Base-by-base conservation (phyloP, 2,329 filamentous ascomycete genomes). In the Fusarium lyarnte region DNA sequence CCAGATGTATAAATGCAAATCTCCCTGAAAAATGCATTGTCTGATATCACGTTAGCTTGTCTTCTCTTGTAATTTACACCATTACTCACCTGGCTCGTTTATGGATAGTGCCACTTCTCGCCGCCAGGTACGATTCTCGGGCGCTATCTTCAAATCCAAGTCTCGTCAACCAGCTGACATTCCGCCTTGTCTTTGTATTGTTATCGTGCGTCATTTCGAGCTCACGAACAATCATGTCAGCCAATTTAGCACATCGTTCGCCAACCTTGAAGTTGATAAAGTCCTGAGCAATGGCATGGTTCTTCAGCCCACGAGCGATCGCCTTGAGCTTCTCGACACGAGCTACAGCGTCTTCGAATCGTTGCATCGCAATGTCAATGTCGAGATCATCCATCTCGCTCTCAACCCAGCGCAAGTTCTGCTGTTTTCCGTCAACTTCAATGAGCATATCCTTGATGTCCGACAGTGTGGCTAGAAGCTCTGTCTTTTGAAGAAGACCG, bases 331-430 rank as follows among this genome's bases (percentile, higher is more conserved):
- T 94, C 81, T 98, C 96, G 3, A 98, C 92, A 35, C 92, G 90
- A 9, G 88, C 87, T 1, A 98, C 96, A 0, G 96, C 93, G 25
- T 91, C 89, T 76, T 98, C 94, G 73, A 97, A 96, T 45, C 90
- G 89, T 79, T 98, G 95, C 55, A 98, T 87, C 0, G 96, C 95
- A 77, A 99, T 95, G 76, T 97, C 92, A 76, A 98, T 98, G 78
- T 99, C 96, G 10, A 99, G 89, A 78, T 97, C 94, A 79, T 99
- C 96, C 81, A 99, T 93, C 82, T 98, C 94, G 58, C 91, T 90
- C 80, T 99, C 96, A 0, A 99, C 94, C 94, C 94, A 98, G 58
- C 95, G 93, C 51, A 99, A 87, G 79, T 96, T 98, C 79, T 98
- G 94, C 81, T 98, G 95, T 78, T 97, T 97, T 53, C 96, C 96